Conservation (phyloP, 2,329 filamentous ascomycete species). For the Talaromyces sp. region DNA sequence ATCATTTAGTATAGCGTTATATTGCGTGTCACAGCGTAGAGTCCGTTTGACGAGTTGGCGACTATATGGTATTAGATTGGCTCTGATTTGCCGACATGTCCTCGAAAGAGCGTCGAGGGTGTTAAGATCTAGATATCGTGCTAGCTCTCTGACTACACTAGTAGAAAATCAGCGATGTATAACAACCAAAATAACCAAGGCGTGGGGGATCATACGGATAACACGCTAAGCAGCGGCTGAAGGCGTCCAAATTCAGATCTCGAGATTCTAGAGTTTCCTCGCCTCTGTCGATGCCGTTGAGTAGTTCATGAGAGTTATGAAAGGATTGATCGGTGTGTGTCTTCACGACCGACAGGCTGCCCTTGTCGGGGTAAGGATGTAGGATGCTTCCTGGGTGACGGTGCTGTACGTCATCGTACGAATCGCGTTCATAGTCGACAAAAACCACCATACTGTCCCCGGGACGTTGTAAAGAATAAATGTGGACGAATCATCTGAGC, state of each 20-base stretch:
- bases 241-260: constrained; percentile 31
- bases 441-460: constrained; percentile 48
- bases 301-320: background rate
- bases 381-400: constrained; percentile 20
- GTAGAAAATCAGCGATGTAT: constrained; percentile 21
- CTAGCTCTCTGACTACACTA: constrained; percentile 75
- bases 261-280: constrained; percentile 11
- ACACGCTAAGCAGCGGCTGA: constrained; percentile 46
- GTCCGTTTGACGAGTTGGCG: constrained; percentile 69
- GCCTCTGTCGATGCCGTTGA: constrained; percentile 14
- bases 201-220: constrained; percentile 43
- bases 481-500: constrained; percentile 18
- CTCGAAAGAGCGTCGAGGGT: constrained; percentile 77
- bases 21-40: constrained; percentile 64
- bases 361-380: constrained; percentile 20
- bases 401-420: constrained; percentile 28
- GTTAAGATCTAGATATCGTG: constrained; percentile 77
- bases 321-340: background rate
- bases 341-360: background rate
- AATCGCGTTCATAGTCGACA: constrained; percentile 44
- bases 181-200: constrained; percentile 7
- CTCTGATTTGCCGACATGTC: constrained; percentile 76
- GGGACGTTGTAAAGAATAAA: constrained; percentile 6
- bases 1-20: constrained; percentile 20
- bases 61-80: constrained; percentile 74